Percentiles rank a stretch among this genome's conserved stretches.
phyloP scores from a whole-genome alignment of 495 filamentous ascomycete species.

The Penicillium tannophilum region DNA sequence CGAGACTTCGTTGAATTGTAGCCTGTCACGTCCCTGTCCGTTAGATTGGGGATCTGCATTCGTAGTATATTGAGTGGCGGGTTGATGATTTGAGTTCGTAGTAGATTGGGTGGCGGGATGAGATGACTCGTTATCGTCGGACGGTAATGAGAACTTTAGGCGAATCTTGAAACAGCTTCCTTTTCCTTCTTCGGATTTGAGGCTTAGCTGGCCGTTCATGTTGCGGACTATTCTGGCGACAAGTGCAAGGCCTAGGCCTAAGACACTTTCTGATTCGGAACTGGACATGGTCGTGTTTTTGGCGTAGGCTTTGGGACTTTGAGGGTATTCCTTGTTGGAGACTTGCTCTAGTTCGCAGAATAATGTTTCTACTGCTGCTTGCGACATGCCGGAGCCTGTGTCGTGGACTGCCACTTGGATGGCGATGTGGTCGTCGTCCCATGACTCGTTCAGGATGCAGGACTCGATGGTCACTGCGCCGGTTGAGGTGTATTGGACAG shows the following conservation, averaged over 20 bases:
- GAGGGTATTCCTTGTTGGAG: conserved; percentile 54
- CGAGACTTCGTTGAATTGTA: background rate
- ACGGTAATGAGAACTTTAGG: conserved; percentile 32
- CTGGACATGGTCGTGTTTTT: conserved; percentile 16
- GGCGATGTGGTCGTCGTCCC: conserved; percentile 48
- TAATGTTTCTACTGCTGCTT: conserved; percentile 70
- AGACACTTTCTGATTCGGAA: conserved; percentile 38
- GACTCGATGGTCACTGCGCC: conserved; percentile 74
- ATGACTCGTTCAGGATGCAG: conserved; percentile 45
- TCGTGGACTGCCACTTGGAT: conserved; percentile 78
- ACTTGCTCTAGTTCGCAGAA: conserved; percentile 89
- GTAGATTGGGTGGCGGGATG: background rate
- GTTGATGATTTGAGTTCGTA: background rate
- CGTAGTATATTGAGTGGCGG: background rate
- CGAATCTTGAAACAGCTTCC: conserved; percentile 72
- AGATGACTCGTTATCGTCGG: conserved; percentile 4
- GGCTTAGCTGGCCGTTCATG: conserved; percentile 82
- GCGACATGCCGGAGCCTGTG: conserved; percentile 77
- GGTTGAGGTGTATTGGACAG: conserved; percentile 70
- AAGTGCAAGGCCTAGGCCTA: conserved; percentile 81
- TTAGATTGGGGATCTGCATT: background rate
- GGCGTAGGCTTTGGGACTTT: conserved; percentile 34
- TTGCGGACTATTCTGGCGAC: conserved; percentile 81
- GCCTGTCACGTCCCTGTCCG: background rate
- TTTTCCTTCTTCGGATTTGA: conserved; percentile 82